Evolutionary conservation across 768 basidiomycete species (phyloP), one percentile per base, ranked within the genome.

Genomic region (Chlorophyllum brunneum): DNA sequence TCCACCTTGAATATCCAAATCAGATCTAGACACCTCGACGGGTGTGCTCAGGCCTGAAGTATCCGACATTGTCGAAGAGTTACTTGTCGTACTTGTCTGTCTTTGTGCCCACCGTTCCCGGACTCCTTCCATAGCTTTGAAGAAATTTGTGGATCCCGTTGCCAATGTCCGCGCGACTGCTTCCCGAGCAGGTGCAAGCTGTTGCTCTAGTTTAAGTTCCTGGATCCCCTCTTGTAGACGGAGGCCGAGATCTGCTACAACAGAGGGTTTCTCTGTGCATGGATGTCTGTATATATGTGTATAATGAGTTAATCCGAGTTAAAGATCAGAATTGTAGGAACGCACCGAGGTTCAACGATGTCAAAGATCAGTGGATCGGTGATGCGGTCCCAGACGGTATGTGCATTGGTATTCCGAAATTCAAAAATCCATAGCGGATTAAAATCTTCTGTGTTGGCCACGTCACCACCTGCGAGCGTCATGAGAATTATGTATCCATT

Each of bases 341-440:
- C 41, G 45, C 55, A 93, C 92, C 90, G 77, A 30, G 95, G 90
- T 65, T 99, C 97, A 48, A 95, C 81, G 42, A 98, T 90, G 64
- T 99, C 97, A 63, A 99, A 99, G 9, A 98, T 70, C 56, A 92
- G 73, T 1, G 92, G 88, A 67, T 99, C 97, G 1, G 97, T 98
- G 34, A 84, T 81, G 39, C 81, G 74, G 44, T 98, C 83, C 97
- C 97, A 99, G 2, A 92, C 81, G 48, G 88, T 83, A 65, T 84
- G 95, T 0, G 94, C 93, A 58, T 86, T 82, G 23, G 95, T 95
- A 58, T 77, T 78, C 67, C 82, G 88, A 70, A 98, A 97, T 60
- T 92, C 92, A 1, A 82, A 71, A 22, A 98, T 80, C 91, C 94
- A 99, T 1, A 85, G 63, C 11, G 86, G 82, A 58, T 89, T 94